Evolutionary conservation across 805 yeast genomes (phyloP), one percentile per base, ranked within the genome.

Genomic region (Priceomyces castillae): DNA sequence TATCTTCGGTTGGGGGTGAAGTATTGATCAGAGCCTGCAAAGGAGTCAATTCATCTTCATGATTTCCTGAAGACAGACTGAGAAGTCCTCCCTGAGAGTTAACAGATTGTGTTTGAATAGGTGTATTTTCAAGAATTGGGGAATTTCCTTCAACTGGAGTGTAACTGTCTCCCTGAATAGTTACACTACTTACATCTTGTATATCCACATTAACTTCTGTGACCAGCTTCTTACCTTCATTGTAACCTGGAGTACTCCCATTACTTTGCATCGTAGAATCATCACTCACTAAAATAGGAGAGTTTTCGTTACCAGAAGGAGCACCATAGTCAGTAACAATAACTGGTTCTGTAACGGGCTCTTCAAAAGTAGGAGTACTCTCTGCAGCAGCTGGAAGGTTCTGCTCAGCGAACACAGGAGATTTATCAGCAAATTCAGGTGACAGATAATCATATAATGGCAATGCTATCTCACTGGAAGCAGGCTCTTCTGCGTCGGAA

Each of bases 21-120:
- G 40, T 37, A 14, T n/a, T 37, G 10, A 37, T 17, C 40, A 37
- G 40, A n/a, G 40, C 40, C n/a, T 37, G 40, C 14, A 37, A 14
- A 3, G 40, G 40, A 11, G 40, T 37, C 31, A 37, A 14, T 12
- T 37, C 40, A 23, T 25, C 40, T n/a, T 37, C 40, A 10, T 23
- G 18, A 14, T 37, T 23, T n/a, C 18, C 30, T 15, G 40, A 7
- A 23, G 40, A 37, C 40, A 37, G 23, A 23, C 18, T 17, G n/a
- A 19, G 15, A 10, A 7, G n/a, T 7, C 16, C 19, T 11, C 12
- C 6, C 15, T 14, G 36, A 14, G 36, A 16, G 12, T 12, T 17
- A 3, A 17, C 6, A 23, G 12, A 11, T 23, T 22, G 31, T 7
- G 18, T 22, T 5, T 19, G 17, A 16, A 33, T 18, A n/a, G 38